Percentiles rank a stretch among this genome's conserved stretches.
phyloP scores from a whole-genome alignment of 345 rosid genomes.

The Citrus australasica region DNA sequence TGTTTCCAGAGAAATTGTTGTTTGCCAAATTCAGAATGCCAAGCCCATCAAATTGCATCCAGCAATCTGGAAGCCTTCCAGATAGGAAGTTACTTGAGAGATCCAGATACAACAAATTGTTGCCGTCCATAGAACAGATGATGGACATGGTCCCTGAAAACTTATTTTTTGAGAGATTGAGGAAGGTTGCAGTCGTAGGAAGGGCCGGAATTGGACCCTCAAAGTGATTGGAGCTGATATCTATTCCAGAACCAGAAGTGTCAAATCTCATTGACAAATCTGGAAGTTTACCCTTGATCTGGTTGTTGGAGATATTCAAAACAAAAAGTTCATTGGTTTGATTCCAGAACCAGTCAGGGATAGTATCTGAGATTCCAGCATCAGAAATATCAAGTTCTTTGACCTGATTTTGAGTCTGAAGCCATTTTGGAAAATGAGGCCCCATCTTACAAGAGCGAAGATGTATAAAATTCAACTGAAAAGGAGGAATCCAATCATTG shows the following conservation, averaged over 20 bases:
- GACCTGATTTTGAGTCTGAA: not conserved
- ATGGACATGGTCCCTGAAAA: not conserved
- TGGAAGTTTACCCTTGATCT: not conserved
- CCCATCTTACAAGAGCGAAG: not conserved
- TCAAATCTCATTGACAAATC: not conserved
- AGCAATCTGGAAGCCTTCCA: not conserved
- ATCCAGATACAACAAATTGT: not conserved
- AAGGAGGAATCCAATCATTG: not conserved
- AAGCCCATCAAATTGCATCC: not conserved
- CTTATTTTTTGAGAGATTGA: not conserved
- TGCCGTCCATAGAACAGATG: not conserved
- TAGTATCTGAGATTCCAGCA: not conserved
- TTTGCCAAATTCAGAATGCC: not conserved
- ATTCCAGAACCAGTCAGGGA: not conserved
- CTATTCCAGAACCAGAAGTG: not conserved
- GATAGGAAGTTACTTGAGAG: not conserved
- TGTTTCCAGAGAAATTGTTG: not conserved
- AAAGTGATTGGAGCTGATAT: not conserved
- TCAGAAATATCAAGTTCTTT: not conserved
- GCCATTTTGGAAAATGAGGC: not conserved
- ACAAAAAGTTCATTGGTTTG: not conserved
- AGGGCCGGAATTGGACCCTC: not conserved
- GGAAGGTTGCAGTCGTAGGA: not conserved
- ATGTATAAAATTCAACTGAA: not conserved
- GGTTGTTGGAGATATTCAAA: not conserved